Percentiles rank a stretch among this genome's conserved stretches.
Evolutionary conservation across 208 protist species (phyloP).

Genomic region (Acanthamoeba sp.): DNA sequence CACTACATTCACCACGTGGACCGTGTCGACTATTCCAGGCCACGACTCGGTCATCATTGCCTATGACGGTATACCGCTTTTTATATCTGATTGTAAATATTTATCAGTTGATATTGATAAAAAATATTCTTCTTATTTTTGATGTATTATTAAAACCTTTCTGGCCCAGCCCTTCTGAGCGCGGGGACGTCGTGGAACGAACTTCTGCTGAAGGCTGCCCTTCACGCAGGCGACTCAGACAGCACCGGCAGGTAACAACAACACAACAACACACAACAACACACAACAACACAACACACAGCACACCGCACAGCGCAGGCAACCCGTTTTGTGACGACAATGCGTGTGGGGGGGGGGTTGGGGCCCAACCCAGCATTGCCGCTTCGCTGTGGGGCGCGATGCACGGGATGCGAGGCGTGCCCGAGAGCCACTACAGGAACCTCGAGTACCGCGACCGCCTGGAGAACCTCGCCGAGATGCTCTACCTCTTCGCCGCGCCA

Average conservation of each 20-base stretch:
- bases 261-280: no score
- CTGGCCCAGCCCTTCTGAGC: slow-evolving; percentile 38
- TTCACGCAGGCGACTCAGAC: slow-evolving; percentile 78
- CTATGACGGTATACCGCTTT: slow-evolving; percentile 57
- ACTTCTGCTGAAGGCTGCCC: slow-evolving; percentile 64
- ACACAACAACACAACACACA: no score
- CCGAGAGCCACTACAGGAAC: slow-evolving; percentile 51
- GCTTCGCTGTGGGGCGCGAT: slow-evolving; percentile 71
- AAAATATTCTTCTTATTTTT: not conserved
- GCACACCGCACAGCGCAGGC: no score
- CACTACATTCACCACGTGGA: not conserved
- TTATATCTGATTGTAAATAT: not conserved
- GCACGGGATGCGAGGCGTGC: slow-evolving; percentile 73
- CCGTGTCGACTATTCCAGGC: not conserved
- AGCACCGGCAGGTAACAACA: slow-evolving; percentile 41
- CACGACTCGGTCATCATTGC: slow-evolving; percentile 77
- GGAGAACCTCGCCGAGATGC: slow-evolving; percentile 37
- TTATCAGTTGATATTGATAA: not conserved
- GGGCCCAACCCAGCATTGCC: slow-evolving; percentile 67
- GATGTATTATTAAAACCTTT: no score
- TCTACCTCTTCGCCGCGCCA: not conserved
- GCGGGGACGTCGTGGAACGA: slow-evolving; percentile 66
- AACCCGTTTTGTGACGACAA: no score
- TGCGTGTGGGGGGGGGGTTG: no score
- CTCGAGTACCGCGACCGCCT: slow-evolving; percentile 71